phyloP scores from a whole-genome alignment of 306 rosid species.

The Corylus avellana region DNA sequence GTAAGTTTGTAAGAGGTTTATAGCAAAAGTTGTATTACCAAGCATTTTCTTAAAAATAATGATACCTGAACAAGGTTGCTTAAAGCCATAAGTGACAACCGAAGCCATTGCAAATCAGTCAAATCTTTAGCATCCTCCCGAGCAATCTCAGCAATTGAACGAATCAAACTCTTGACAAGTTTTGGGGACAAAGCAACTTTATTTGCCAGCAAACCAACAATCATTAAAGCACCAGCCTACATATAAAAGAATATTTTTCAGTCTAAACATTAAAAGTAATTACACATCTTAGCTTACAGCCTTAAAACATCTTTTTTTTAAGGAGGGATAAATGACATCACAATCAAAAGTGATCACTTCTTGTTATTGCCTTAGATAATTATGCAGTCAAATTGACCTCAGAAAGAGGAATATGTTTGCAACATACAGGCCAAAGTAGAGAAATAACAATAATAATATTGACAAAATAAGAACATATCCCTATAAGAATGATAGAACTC shows the following conservation, averaged over 20 bases:
- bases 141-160: conserved; percentile 72
- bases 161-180: conserved; percentile 70
- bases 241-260: conserved; percentile 16
- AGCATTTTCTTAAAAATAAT: not conserved
- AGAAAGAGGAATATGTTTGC: not conserved
- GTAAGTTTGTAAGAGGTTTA: too few species aligned
- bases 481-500: not conserved
- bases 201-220: conserved; percentile 74
- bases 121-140: conserved; percentile 55
- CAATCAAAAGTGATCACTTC: not conserved
- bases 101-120: conserved; percentile 70
- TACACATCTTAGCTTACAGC: not conserved
- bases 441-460: not conserved
- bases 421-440: not conserved
- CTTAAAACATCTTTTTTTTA: not conserved
- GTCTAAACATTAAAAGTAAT: not conserved
- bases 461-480: not conserved
- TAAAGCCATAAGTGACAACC: conserved; percentile 74
- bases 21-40: too few species aligned
- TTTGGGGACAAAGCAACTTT: conserved; percentile 73
- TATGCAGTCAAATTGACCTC: not conserved
- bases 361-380: not conserved
- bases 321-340: not conserved
- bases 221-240: conserved; percentile 93
- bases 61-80: conserved; percentile 89